Conservation (phyloP, 2,329 filamentous ascomycete genomes). For the Neofusicoccum laricinum region DNA sequence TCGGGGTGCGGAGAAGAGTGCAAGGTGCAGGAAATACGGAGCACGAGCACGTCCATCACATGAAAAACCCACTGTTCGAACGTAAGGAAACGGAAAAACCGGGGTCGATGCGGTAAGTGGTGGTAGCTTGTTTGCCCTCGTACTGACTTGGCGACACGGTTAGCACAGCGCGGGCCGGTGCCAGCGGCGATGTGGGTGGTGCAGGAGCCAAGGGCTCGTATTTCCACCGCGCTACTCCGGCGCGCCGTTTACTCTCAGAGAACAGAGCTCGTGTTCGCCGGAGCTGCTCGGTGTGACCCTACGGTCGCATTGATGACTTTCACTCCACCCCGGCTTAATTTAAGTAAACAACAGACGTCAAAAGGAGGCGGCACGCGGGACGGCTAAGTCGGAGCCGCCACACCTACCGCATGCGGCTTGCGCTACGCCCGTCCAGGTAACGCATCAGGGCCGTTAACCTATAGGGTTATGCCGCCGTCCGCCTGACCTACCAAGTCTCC, state of each 20-base stretch:
- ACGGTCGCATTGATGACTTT: constrained; percentile 5
- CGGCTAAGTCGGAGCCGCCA: neutral
- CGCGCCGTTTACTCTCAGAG: neutral
- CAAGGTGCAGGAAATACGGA: neutral
- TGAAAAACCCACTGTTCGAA: neutral
- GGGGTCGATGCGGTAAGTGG: neutral
- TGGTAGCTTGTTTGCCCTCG: neutral
- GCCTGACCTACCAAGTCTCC: neutral
- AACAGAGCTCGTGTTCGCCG: constrained; percentile 9
- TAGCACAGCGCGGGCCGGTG: neutral
- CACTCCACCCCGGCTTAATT: neutral
- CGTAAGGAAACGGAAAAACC: neutral
- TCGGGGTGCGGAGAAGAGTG: neutral
- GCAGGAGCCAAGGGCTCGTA: constrained; percentile 6
- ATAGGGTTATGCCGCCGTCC: neutral
- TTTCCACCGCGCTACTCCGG: neutral
- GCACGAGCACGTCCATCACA: neutral
- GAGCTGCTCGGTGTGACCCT: neutral
- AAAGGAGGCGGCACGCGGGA: constrained; percentile 7
- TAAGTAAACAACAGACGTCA: neutral
- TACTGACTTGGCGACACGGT: constrained; percentile 1
- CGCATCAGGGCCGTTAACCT: neutral
- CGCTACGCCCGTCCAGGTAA: neutral
- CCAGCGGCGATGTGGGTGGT: constrained; percentile 1
- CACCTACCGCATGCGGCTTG: neutral